Evolutionary conservation across 768 basidiomycete genomes (phyloP).

Genomic region (Lyophyllum semitale): DNA sequence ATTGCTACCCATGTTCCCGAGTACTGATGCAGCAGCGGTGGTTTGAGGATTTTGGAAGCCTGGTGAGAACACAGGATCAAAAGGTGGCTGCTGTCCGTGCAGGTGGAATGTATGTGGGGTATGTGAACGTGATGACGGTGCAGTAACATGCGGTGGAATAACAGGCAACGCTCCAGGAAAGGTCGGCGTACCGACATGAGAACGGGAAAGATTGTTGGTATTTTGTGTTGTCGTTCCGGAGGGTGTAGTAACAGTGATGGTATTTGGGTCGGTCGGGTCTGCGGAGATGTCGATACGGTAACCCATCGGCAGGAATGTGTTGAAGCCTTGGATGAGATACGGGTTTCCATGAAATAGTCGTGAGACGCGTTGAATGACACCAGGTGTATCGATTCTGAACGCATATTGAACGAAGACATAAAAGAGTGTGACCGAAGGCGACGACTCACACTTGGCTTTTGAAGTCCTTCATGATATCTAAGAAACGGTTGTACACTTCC

Average conservation of each 20-base stretch:
- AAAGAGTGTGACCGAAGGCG: background rate
- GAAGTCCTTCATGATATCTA: conserved; percentile 99
- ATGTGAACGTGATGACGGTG: conserved; percentile 52
- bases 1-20: conserved; percentile 59
- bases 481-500: conserved; percentile 91
- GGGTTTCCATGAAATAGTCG: conserved; percentile 91
- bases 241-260: conserved; percentile 83
- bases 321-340: conserved; percentile 92
- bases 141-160: conserved; percentile 33
- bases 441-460: conserved; percentile 85
- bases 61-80: conserved; percentile 47
- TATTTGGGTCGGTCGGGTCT: conserved; percentile 69
- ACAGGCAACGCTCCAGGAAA: conserved; percentile 32
- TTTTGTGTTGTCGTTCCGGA: conserved; percentile 70
- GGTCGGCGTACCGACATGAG: conserved; percentile 30
- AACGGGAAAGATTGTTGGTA: conserved; percentile 40
- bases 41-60: conserved; percentile 48
- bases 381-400: conserved; percentile 91
- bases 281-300: conserved; percentile 88
- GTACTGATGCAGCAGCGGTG: conserved; percentile 64
- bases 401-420: conserved; percentile 12
- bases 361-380: conserved; percentile 94
- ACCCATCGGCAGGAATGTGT: conserved; percentile 93
- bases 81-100: conserved; percentile 33
- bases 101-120: conserved; percentile 52